Evolutionary conservation across 2,329 filamentous ascomycete species (phyloP), one percentile per base, ranked within the genome.

Genomic region (Plenodomus lindquistii): DNA sequence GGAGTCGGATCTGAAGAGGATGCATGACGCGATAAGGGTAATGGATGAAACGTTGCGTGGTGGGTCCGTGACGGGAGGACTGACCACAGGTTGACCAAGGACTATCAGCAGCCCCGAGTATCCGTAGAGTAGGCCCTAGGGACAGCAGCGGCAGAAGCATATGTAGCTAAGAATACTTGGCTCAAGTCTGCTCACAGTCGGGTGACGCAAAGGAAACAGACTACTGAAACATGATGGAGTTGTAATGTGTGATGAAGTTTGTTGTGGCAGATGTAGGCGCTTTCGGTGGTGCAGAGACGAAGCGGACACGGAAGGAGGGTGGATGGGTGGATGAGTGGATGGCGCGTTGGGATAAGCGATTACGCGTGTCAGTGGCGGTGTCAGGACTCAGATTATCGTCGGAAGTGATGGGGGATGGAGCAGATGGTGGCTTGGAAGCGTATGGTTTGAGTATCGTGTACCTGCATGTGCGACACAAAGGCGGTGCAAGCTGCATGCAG

Each of bases 11-110:
- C 41, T 54, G 51, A 46, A 48, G 42, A 49, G 43, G 44, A 40
- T 45, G n/a, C 46, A 60, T 58, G 59, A 59, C 50, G 58, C 58
- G 58, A 62, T 54, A 59, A 67, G 58, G 62, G 62, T 39, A 47
- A 48, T 60, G 63, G 58, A 63, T 67, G 60, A 66, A 64, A 63
- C 60, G 55, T 38, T 46, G 54, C 47, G 45, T 27, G 40, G 55
- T 44, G 45, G 55, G 42, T 40, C 31, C 42, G 44, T 53, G 53
- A 42, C 22, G 39, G 39, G 20, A 44, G 40, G 44, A 13, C 35
- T 19, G 50, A 46, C 22, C 45, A 54, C 49, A 54, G 54, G 51
- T 38, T 17, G 54, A 45, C 46, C 36, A 49, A 40, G 16, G 37
- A 29, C 29, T 34, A 24, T 27, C 37, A 36, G 38, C 18, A 44